Evolutionary conservation across 164 flowering plant species (phyloP).

Genomic region (Nymphaea colorata): DNA sequence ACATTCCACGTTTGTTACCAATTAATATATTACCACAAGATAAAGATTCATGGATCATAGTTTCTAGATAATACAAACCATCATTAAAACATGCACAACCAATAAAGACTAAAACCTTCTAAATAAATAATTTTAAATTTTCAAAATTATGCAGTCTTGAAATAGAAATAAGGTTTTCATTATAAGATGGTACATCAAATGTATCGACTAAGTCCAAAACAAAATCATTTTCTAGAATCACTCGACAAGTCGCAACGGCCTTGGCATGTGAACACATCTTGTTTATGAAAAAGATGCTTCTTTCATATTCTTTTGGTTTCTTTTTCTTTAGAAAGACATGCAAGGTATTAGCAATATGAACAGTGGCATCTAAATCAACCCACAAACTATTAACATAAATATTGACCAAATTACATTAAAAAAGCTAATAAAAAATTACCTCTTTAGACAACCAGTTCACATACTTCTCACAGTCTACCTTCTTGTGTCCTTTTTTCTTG

Average conservation of each 20-base stretch:
- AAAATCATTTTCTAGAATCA: not conserved
- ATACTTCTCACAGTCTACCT: not conserved
- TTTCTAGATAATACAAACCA: too few relatives aligned
- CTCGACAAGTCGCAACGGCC: not conserved
- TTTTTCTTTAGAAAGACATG: too few relatives aligned
- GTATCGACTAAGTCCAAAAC: not conserved
- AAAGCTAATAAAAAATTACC: too few relatives aligned
- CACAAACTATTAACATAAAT: not conserved
- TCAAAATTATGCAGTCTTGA: not conserved
- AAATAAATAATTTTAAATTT: too few relatives aligned
- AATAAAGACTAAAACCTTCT: not conserved
- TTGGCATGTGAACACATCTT: not conserved
- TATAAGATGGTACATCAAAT: not conserved
- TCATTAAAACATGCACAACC: not conserved
- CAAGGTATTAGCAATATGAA: not conserved
- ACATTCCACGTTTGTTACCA: not conserved
- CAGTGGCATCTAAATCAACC: not conserved
- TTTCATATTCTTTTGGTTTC: not conserved
- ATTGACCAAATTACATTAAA: too few relatives aligned
- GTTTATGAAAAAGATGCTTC: not conserved
- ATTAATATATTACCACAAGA: too few relatives aligned
- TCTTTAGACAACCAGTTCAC: not conserved
- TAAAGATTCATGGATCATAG: too few relatives aligned
- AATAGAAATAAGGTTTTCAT: too few relatives aligned
- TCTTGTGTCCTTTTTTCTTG: not conserved